Base-by-base conservation (phyloP, 2,329 filamentous ascomycete species). In the Penicillium fuscoglaucum region DNA sequence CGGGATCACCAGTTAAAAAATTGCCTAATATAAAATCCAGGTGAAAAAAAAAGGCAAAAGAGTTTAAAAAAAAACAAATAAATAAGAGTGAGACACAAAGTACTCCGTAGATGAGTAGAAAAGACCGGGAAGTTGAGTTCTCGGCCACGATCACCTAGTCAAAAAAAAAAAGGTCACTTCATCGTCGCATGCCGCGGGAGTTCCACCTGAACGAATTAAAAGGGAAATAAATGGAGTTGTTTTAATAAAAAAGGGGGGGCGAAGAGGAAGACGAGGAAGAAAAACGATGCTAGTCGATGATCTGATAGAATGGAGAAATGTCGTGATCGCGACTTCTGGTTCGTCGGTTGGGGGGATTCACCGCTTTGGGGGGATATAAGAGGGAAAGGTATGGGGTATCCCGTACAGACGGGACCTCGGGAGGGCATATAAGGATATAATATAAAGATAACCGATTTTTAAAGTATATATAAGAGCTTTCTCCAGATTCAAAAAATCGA, bases 231-330 rank as follows among this genome's bases (percentile, higher is more conserved):
- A 35, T 43, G 58, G 50, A 43, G 29, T 37, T 53, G 29, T 61
- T 59, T 29, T 33, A n/a, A 13, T 48, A 37, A 33, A 39, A 50
- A 52, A 57, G 19, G 48, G 50, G 56, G 50, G 44, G 15, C 7
- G 28, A 57, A 48, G 39, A 49, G 50, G 45, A 58, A 55, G 44
- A 41, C 24, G 39, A 46, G 29, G 53, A 49, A 45, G 45, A n/a
- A 44, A 47, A 60, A 41, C 17, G 58, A 55, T 49, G 46, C 70
- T 72, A 67, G 65, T 61, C 61, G 72, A 76, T 76, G 73, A 74
- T 74, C 70, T 74, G 71, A 76, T 76, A 68, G 62, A 71, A 74
- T 74, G 74, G 72, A 70, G 72, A 75, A 74, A 76, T 76, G 74
- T 76, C 74, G 74, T 75, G 72, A 76, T 76, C 71, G 72, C 66